Evolutionary conservation across 768 basidiomycete genomes (phyloP), one percentile per base, ranked within the genome.

Genomic region (Tylopilus sp.): DNA sequence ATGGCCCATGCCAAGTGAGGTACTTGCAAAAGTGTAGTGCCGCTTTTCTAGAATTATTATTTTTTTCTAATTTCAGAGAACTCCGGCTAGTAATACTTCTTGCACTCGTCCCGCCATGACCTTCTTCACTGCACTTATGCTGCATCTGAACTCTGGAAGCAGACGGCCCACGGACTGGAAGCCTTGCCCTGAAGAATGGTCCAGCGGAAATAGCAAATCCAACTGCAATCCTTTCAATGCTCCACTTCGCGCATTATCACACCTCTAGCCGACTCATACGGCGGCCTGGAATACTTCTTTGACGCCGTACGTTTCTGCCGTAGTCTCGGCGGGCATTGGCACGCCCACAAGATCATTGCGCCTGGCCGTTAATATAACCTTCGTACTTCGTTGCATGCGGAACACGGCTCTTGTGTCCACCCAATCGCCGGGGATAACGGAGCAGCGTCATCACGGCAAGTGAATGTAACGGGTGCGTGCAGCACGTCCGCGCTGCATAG

Each of bases 11-110:
- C 24, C 45, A 25, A 24, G 45, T 38, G 47, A 37, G 53, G 55
- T 37, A 37, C 53, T n/a, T n/a, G n/a, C 36, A 45, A 41, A 44
- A n/a, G n/a, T n/a, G 45, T 43, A 53, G 54, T 37, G 44, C 53
- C 31, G 49, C 54, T 57, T 67, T 69, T 62, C 56, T 58, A 69
- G 66, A 67, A 69, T 64, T 68, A 60, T 66, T 68, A 59, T 60
- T 57, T 56, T 41, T 62, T 63, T 59, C 40, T 50, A 61, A 62
- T 67, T 67, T 61, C 57, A 67, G 53, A 57, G 54, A 64, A 69
- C 56, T 57, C 63, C 58, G 61, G 63, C 59, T 67, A 59, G 48
- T 37, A 59, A 65, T 49, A 55, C 59, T 63, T 58, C 62, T 69
- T 68, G 53, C 47, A 55, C 54, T 66, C 62, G 37, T 64, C 52